Conservation (phyloP, 305 asterid genomes). For the Fraxinus ornus region DNA sequence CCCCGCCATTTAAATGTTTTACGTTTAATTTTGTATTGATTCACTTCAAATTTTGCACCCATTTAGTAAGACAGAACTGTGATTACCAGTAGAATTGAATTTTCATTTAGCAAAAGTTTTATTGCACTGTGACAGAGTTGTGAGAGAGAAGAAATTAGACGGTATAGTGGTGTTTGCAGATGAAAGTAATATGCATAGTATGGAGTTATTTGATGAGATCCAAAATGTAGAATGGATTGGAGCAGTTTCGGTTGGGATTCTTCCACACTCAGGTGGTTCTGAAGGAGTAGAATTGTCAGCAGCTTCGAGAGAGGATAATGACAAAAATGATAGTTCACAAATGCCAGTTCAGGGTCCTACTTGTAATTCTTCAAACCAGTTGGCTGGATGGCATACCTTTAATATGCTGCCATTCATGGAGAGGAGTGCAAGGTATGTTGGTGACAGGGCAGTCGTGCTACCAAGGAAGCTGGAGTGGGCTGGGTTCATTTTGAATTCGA, state of each 20-base stretch:
- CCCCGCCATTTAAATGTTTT: background rate
- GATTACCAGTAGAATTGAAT: slow-evolving; percentile 14
- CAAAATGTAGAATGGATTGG: slow-evolving; percentile 86
- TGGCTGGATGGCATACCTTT: slow-evolving; percentile 86
- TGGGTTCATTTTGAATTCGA: slow-evolving; percentile 78
- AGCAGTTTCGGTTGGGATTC: slow-evolving; percentile 80
- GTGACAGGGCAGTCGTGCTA: slow-evolving; percentile 78
- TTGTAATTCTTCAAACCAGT: slow-evolving; percentile 75
- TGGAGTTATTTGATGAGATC: slow-evolving; percentile 93
- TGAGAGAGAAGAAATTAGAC: slow-evolving; percentile 69
- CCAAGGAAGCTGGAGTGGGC: slow-evolving; percentile 96
- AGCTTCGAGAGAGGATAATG: slow-evolving; percentile 38
- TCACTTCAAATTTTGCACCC: background rate
- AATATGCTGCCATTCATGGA: slow-evolving; percentile 43
- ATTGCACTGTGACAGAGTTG: slow-evolving; percentile 50
- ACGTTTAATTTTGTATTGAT: background rate
- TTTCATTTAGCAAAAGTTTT: slow-evolving; percentile 26
- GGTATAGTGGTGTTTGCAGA: slow-evolving; percentile 91
- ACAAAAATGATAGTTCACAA: slow-evolving; percentile 40
- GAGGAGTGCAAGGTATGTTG: slow-evolving; percentile 73
- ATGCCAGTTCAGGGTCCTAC: slow-evolving; percentile 86
- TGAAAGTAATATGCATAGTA: slow-evolving; percentile 89
- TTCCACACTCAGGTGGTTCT: slow-evolving; percentile 61
- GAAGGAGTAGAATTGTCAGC: slow-evolving; percentile 39
- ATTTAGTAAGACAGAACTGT: background rate